phyloP scores from a whole-genome alignment of 306 rosid species.

The Vigna mungo region DNA sequence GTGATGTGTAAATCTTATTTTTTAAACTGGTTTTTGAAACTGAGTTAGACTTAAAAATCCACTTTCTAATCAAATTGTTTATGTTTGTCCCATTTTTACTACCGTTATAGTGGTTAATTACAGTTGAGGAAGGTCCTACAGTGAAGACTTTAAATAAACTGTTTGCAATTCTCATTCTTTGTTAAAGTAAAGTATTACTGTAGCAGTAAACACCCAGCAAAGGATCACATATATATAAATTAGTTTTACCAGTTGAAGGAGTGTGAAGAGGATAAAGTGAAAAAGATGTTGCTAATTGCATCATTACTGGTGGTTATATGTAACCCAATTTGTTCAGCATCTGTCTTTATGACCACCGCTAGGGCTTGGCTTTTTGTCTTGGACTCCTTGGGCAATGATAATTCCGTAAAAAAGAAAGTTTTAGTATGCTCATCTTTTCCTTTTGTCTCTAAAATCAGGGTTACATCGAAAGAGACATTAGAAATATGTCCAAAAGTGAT shows the following conservation, averaged over 20 bases:
- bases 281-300: slow-evolving; percentile 33
- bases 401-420: slow-evolving; percentile 35
- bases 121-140: slow-evolving; percentile 60
- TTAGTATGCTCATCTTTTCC: slow-evolving; percentile 41
- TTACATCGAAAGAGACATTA: slow-evolving; percentile 60
- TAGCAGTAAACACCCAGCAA: too few relatives aligned
- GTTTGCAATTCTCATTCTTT: slow-evolving; percentile 35
- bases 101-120: slow-evolving; percentile 79
- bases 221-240: slow-evolving; percentile 39
- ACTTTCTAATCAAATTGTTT: too few relatives aligned
- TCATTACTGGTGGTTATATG: slow-evolving; percentile 42
- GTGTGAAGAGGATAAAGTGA: slow-evolving; percentile 50
- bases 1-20: too few relatives aligned
- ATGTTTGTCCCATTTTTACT: slow-evolving; percentile 43
- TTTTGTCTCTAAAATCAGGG: slow-evolving; percentile 64
- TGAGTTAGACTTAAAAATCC: too few relatives aligned
- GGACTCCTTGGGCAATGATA: slow-evolving; percentile 42
- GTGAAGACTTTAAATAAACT: slow-evolving; percentile 34
- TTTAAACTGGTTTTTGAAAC: too few relatives aligned
- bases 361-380: slow-evolving; percentile 44
- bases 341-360: slow-evolving; percentile 59
- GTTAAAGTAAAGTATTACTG: slow-evolving; percentile 35
- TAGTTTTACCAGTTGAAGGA: slow-evolving; percentile 51
- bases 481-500: slow-evolving; percentile 54
- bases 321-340: slow-evolving; percentile 45